A percentile compares a stretch with the other conserved stretches of the same genome.
phyloP scores from a whole-genome alignment of 78 protist genomes.

The Dictyostelium brefeldianum region DNA sequence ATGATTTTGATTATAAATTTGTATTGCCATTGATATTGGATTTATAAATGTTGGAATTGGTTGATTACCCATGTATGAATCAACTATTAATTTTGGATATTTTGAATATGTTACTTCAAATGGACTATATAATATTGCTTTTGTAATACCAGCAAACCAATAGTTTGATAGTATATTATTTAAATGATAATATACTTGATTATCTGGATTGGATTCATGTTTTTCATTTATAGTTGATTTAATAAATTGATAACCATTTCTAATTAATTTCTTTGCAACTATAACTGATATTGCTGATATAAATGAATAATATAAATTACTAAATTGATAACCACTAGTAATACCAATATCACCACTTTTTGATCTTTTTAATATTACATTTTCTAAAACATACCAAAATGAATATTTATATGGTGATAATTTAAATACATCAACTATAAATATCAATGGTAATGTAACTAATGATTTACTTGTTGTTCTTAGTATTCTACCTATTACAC shows the following conservation, averaged over 20 bases:
- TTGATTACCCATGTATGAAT: not conserved
- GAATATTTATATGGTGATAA: not conserved
- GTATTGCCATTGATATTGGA: not conserved
- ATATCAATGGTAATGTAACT: not conserved
- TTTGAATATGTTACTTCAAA: not conserved
- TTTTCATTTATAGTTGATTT: not conserved
- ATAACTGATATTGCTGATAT: not conserved
- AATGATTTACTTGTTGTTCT: not conserved
- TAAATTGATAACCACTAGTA: not conserved
- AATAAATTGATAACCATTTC: not conserved
- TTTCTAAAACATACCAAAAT: not conserved
- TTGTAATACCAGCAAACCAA: too few species aligned
- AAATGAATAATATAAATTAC: conserved; percentile 3
- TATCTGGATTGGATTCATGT: not conserved
- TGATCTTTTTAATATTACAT: not conserved
- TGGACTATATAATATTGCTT: not conserved
- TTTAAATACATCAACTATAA: not conserved
- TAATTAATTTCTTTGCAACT: not conserved
- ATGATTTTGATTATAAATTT: conserved; percentile 4
- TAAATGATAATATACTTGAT: too few species aligned
- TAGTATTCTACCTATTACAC: not conserved
- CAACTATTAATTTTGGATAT: not conserved
- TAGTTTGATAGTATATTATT: too few species aligned
- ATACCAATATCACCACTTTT: not conserved
- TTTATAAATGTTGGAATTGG: not conserved